A percentile compares a stretch with the other conserved stretches of the same genome.
Evolutionary conservation across 192 early-diverging fungal species (phyloP).

Genomic region (Glomus cerebriforme): DNA sequence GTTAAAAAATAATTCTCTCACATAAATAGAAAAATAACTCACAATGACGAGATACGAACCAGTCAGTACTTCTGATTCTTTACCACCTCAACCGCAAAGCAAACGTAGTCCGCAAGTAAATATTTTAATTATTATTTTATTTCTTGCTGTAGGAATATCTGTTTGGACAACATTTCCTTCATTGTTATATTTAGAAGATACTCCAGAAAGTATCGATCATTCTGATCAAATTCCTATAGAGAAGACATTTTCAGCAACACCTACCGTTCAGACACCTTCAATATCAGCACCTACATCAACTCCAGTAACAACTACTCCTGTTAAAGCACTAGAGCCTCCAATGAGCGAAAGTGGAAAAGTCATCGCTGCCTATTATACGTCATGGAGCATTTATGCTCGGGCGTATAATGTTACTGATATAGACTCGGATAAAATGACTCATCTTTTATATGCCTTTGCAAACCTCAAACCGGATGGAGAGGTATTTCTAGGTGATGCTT

Average conservation of each 20-base stretch:
- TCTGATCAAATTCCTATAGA: neutral
- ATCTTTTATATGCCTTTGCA: slow-evolving; percentile 81
- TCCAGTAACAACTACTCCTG: neutral
- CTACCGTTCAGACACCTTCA: neutral
- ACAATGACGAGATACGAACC: neutral
- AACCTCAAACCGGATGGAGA: slow-evolving; percentile 64
- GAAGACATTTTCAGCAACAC: neutral
- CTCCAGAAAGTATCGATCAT: neutral
- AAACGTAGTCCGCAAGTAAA: neutral
- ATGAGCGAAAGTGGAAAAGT: neutral
- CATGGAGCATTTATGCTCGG: slow-evolving; percentile 75
- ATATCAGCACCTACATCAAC: neutral
- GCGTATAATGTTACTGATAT: slow-evolving; percentile 64
- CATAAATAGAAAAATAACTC: no score
- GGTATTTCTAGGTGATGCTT: slow-evolving; percentile 70
- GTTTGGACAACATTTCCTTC: neutral
- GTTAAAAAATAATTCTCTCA: no score
- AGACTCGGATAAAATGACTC: slow-evolving; percentile 66
- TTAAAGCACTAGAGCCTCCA: neutral
- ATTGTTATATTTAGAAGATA: neutral
- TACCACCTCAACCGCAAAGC: neutral
- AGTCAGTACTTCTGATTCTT: neutral
- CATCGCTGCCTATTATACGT: slow-evolving; percentile 39
- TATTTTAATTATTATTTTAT: neutral
- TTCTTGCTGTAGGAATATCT: neutral